Conservation (phyloP, 2,329 filamentous ascomycete genomes). For the Aureobasidium vineae region DNA sequence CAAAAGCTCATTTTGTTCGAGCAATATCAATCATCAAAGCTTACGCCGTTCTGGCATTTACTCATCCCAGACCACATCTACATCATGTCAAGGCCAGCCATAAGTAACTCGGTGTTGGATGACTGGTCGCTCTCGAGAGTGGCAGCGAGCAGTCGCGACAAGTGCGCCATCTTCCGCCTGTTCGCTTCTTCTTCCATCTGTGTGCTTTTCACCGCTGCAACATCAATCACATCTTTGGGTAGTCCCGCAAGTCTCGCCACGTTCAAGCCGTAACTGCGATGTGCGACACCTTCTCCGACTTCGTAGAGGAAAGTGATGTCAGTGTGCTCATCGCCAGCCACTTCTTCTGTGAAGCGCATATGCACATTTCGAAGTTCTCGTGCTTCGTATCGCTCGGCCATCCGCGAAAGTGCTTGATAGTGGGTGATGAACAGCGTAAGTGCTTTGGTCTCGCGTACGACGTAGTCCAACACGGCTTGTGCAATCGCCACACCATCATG, state of each 20-base stretch:
- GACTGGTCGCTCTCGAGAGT: constrained; percentile 32
- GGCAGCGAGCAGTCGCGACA: constrained; percentile 32
- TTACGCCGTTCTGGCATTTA: background rate
- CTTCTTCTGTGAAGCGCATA: constrained; percentile 75
- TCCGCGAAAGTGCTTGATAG: constrained; percentile 80
- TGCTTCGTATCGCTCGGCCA: constrained; percentile 65
- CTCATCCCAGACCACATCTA: background rate
- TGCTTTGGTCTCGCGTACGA: constrained; percentile 70
- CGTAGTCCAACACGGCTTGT: constrained; percentile 81
- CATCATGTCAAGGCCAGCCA: constrained; percentile 47
- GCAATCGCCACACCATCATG: constrained; percentile 97
- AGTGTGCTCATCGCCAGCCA: constrained; percentile 57
- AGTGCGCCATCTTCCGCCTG: constrained; percentile 56
- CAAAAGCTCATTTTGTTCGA: background rate
- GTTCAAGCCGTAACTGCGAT: constrained; percentile 91
- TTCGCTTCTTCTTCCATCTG: constrained; percentile 75
- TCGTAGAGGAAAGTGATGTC: constrained; percentile 95
- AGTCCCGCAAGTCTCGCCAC: constrained; percentile 84
- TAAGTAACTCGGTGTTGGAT: constrained; percentile 41
- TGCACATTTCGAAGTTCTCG: constrained; percentile 80
- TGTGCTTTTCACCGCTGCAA: constrained; percentile 74
- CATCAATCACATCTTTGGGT: constrained; percentile 71
- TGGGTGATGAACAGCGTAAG: constrained; percentile 96
- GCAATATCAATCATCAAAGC: background rate
- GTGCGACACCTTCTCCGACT: constrained; percentile 84